phyloP scores from a whole-genome alignment of 2,329 filamentous ascomycete genomes.

The Fusarium nanum region DNA sequence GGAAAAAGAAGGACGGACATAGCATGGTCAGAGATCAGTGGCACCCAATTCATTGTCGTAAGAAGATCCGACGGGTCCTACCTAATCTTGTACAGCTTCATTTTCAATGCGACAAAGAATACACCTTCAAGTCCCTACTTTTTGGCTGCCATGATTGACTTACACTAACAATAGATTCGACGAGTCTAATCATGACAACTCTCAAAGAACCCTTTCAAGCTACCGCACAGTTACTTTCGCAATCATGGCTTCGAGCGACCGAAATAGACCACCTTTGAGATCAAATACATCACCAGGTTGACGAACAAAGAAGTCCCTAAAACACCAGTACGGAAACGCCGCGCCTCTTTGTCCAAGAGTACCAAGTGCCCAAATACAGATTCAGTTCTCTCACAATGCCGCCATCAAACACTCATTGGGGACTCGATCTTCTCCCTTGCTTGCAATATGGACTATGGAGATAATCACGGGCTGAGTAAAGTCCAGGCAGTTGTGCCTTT shows the following conservation, averaged over 20 bases:
- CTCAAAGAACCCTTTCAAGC: slow-evolving; percentile 29
- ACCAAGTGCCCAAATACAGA: slow-evolving; percentile 12
- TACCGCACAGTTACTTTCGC: not conserved
- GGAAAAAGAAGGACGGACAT: slow-evolving; percentile 4
- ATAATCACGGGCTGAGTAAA: not conserved
- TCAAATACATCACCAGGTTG: not conserved
- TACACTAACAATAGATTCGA: slow-evolving; percentile 33
- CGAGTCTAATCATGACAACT: slow-evolving; percentile 13
- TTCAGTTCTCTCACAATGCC: slow-evolving; percentile 29
- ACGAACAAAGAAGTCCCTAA: slow-evolving; percentile 37
- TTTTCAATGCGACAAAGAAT: slow-evolving; percentile 25
- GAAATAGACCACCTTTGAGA: slow-evolving; percentile 16
- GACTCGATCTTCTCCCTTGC: not conserved
- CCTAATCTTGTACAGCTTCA: not conserved
- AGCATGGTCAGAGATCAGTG: slow-evolving; percentile 24
- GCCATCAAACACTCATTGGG: slow-evolving; percentile 13
- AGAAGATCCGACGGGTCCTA: not conserved
- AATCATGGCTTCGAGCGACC: slow-evolving; percentile 4
- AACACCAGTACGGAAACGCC: slow-evolving; percentile 19
- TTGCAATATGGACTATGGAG: slow-evolving; percentile 2
- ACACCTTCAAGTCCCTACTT: not conserved
- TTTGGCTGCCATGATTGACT: slow-evolving; percentile 18
- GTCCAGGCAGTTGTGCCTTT: not conserved
- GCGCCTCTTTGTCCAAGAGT: slow-evolving; percentile 25
- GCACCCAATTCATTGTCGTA: slow-evolving; percentile 17